Conservation (phyloP, 106 monocot genomes). For the Phalaenopsis aphrodite region DNA sequence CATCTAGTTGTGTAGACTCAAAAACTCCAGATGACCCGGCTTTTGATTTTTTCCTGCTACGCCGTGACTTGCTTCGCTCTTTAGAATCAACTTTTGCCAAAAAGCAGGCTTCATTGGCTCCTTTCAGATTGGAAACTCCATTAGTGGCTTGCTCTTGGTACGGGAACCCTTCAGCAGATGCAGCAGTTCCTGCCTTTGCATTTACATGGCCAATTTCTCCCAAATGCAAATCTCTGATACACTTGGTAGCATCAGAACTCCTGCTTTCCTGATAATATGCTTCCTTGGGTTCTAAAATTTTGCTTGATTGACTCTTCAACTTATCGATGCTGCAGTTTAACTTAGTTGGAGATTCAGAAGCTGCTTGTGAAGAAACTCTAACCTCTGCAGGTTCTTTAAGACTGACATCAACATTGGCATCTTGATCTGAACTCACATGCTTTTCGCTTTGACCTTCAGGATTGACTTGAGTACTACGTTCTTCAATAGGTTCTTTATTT, state of each 20-base stretch:
- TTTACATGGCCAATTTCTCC: background rate
- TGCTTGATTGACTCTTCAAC: background rate
- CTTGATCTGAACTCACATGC: background rate
- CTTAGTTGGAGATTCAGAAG: background rate
- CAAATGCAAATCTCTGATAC: background rate
- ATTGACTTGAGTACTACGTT: background rate
- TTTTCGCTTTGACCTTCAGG: background rate
- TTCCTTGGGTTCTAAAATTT: constrained; percentile 1
- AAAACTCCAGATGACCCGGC: background rate
- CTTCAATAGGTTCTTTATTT: background rate
- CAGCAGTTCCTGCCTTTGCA: background rate
- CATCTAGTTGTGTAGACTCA: background rate
- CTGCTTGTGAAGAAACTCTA: background rate
- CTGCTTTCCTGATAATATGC: constrained; percentile 1
- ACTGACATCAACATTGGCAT: background rate
- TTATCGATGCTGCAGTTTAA: background rate
- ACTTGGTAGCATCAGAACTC: background rate
- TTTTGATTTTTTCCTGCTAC: background rate
- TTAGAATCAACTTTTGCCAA: background rate
- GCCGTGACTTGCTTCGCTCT: background rate
- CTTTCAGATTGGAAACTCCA: background rate
- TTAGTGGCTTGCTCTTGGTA: background rate
- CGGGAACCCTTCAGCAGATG: background rate
- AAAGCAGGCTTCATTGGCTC: background rate
- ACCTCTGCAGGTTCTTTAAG: background rate